These are phyloP conservation scores for Xylaria sp. DNA, from an alignment of 2,329 filamentous ascomycete species.

Conservation along the genomic window DNA sequence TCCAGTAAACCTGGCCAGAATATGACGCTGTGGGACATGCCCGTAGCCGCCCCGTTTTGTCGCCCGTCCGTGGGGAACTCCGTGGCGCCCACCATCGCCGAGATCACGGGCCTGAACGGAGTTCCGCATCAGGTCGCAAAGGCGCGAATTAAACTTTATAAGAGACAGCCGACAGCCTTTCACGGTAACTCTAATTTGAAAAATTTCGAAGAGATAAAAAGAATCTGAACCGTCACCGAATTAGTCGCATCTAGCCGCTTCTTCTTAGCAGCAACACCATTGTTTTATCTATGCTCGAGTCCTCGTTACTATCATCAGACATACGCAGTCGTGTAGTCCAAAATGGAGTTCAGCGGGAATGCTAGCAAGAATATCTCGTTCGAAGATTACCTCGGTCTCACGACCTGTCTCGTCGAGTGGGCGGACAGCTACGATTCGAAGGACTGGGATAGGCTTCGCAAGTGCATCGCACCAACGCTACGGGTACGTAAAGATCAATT, in stretches of 20 bases:
- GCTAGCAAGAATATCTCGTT: constrained; percentile 33
- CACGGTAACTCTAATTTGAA: not conserved
- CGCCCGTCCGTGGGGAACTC: constrained; percentile 28
- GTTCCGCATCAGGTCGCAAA: not conserved
- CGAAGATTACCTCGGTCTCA: constrained; percentile 42
- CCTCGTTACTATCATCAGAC: not conserved
- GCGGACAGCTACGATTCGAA: constrained; percentile 69
- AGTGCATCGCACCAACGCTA: constrained; percentile 67
- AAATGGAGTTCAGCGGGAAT: constrained; percentile 18
- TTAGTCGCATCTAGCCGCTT: not conserved
- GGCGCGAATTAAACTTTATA: not conserved
- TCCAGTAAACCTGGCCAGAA: no score
- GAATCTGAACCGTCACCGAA: not conserved
- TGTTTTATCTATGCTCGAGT: not conserved
- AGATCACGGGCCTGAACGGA: constrained; percentile 12
- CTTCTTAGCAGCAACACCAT: not conserved
- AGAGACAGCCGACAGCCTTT: not conserved
- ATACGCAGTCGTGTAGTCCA: not conserved
- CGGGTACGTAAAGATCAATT: constrained; percentile 44
- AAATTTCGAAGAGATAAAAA: not conserved
- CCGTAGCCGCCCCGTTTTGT: not conserved
- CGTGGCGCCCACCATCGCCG: constrained; percentile 3
- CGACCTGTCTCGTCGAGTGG: constrained; percentile 56
- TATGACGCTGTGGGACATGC: no score
- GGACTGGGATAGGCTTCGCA: constrained; percentile 63